Base-by-base conservation (phyloP, 2,329 filamentous ascomycete genomes). In the Volutella citrinella region DNA sequence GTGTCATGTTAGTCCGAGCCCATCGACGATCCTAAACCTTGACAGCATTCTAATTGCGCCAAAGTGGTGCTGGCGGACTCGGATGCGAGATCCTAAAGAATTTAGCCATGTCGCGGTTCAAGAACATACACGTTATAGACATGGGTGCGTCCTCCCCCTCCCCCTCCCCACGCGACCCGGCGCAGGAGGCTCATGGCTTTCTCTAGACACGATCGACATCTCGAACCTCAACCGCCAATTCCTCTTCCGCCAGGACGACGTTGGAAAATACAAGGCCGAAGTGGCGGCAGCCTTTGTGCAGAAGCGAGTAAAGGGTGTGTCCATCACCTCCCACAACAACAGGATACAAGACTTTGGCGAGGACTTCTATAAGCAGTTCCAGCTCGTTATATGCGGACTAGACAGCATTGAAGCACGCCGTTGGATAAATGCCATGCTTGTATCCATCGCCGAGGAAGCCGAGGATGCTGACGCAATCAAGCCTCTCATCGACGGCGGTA, bases 161-260 rank as follows among this genome's bases (percentile, higher is more conserved):
- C 14, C 20, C 11, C n/a, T 13, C 9, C 19, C 18, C 15, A 8
- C 9, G 4, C 22, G 21, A 19, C 24, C 18, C 7, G 19, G 19
- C 22, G 11, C 16, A 17, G 35, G 27, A 22, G 12, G 30, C 46
- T 50, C 31, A 43, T 48, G 23, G 31, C 18, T 16, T 3, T 27
- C 26, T 27, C 9, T 48, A 88, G 89, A 98, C 63, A 98, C 91
- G 2, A 98, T 98, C 61, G 93, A 98, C 57, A 91, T 98, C 41
- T 96, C 90, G 31, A 98, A 98, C 60, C 76, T 98, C 15, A 98
- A 98, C 64, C 84, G 93, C 25, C 93, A 98, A 55, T 98, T 98
- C 57, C 79, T 98, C 39, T 98, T 98, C 65, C 87, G 93, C 15
- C 78, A 90, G 51, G 72, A 80, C 40, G 93, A 98, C 60, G 91